phyloP scores from a whole-genome alignment of 768 basidiomycete genomes.

The Pleurotus citrinopileatus region DNA sequence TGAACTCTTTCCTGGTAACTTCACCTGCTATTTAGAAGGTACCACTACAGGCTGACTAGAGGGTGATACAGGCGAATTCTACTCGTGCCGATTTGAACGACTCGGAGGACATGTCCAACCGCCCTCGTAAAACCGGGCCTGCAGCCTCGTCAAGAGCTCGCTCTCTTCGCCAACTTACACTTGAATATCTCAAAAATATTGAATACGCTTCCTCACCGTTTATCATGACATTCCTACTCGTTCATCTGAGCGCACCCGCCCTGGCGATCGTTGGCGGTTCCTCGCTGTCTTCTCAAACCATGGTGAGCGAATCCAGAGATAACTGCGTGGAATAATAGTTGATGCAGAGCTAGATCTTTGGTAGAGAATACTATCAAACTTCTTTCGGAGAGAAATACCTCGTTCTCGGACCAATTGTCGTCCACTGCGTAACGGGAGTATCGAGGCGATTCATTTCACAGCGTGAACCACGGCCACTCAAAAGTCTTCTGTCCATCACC shows the following conservation, averaged over 20 bases:
- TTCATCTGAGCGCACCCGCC: constrained; percentile 79
- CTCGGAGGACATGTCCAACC: too few species aligned
- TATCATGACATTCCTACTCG: constrained; percentile 68
- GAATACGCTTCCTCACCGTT: constrained; percentile 75
- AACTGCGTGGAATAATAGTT: not conserved
- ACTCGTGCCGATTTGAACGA: too few species aligned
- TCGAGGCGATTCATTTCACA: constrained; percentile 53
- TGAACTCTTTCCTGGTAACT: too few species aligned
- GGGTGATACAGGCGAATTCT: too few species aligned
- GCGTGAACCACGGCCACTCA: constrained; percentile 27
- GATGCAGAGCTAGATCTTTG: constrained; percentile 53
- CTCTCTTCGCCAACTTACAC: not conserved
- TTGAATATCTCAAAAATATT: constrained; percentile 43
- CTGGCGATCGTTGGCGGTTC: constrained; percentile 73
- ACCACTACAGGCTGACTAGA: too few species aligned
- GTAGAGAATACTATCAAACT: constrained; percentile 86
- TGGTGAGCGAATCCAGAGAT: constrained; percentile 48
- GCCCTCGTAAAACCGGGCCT: not conserved
- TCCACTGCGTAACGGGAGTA: constrained; percentile 61
- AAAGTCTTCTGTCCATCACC: constrained; percentile 51
- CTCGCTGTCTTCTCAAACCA: constrained; percentile 61
- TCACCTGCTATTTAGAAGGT: too few species aligned
- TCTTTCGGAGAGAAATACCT: constrained; percentile 64
- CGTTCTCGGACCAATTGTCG: constrained; percentile 60
- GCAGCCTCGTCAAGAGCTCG: not conserved